Evolutionary conservation across 83 land plant species (phyloP).

Genomic region (Thuja plicata): DNA sequence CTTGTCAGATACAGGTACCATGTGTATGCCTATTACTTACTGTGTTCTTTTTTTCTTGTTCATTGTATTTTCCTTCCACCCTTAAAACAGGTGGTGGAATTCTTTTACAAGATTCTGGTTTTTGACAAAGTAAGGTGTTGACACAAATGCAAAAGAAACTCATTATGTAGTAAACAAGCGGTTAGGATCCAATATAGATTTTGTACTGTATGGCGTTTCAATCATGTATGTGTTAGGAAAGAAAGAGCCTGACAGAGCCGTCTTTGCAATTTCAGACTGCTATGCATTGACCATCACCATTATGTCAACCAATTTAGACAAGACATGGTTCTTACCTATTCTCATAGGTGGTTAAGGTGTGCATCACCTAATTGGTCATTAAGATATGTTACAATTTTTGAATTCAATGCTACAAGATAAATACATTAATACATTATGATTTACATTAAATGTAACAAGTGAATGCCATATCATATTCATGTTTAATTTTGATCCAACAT

Average conservation of each 20-base stretch:
- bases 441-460: neutral
- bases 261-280: neutral
- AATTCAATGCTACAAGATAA: neutral
- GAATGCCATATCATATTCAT: neutral
- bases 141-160: neutral
- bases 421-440: neutral
- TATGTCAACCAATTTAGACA: neutral
- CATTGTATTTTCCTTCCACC: neutral
- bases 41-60: neutral
- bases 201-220: neutral
- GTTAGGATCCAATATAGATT: neutral
- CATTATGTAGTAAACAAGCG: neutral
- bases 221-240: neutral
- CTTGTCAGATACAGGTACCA: slow-evolving; percentile 45
- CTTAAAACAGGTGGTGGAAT: neutral
- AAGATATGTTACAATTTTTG: neutral
- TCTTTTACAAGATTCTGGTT: neutral
- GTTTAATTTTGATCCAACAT: neutral
- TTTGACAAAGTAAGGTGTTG: neutral
- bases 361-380: neutral
- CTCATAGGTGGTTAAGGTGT: neutral
- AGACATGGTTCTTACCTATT: neutral
- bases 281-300: neutral
- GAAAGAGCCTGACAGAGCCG: neutral
- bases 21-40: neutral